phyloP scores from a whole-genome alignment of 768 basidiomycete genomes.

The Amanita fuliginea region DNA sequence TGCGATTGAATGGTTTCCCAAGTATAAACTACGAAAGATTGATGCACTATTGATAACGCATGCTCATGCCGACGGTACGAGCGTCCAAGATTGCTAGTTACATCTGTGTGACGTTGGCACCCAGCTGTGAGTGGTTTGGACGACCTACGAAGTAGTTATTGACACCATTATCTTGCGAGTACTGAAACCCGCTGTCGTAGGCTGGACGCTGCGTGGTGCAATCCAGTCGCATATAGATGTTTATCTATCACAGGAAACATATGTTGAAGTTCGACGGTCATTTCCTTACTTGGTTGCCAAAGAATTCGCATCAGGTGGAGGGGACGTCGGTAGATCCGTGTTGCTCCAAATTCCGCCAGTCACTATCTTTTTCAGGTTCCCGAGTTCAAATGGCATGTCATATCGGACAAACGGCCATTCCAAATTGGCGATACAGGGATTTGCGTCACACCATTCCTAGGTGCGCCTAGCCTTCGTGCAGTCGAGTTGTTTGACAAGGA shows the following conservation, averaged over 20 bases:
- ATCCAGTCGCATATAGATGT: slow-evolving; percentile 70
- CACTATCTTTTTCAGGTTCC: slow-evolving; percentile 43
- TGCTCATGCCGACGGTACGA: slow-evolving; percentile 68
- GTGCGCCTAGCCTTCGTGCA: slow-evolving; percentile 22
- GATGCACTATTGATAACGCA: slow-evolving; percentile 70
- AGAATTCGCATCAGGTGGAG: slow-evolving; percentile 70
- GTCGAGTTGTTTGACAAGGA: not conserved
- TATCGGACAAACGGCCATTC: slow-evolving; percentile 58
- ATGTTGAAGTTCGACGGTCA: slow-evolving; percentile 49
- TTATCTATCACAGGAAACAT: slow-evolving; percentile 59
- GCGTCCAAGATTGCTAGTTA: not conserved
- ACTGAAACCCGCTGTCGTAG: slow-evolving; percentile 22
- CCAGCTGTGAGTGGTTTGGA: slow-evolving; percentile 83
- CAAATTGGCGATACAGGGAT: slow-evolving; percentile 57
- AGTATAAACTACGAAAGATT: slow-evolving; percentile 52
- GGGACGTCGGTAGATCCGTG: slow-evolving; percentile 39
- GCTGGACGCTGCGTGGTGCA: slow-evolving; percentile 56
- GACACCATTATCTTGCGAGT: not conserved
- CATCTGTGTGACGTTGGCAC: not conserved
- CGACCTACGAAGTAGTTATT: slow-evolving; percentile 58
- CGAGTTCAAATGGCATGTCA: slow-evolving; percentile 74
- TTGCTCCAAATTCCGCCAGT: not conserved
- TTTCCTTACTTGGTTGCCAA: slow-evolving; percentile 79
- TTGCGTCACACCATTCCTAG: slow-evolving; percentile 52
- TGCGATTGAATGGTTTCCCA: slow-evolving; percentile 43